phyloP scores from a whole-genome alignment of 2,329 filamentous ascomycete species.

The Xylogone sp. region DNA sequence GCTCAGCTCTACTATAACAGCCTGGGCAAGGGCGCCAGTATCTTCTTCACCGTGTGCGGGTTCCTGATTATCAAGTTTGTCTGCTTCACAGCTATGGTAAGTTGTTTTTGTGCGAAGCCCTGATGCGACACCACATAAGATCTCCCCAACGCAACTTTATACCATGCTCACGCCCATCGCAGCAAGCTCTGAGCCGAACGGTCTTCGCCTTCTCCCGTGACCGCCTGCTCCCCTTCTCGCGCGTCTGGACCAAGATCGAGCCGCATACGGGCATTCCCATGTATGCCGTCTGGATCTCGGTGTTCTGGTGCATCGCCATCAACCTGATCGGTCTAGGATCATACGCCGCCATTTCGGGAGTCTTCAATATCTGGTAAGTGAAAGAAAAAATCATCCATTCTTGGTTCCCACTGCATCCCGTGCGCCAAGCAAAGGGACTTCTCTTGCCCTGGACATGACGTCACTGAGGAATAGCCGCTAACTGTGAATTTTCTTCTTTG shows the following conservation, averaged over 20 bases:
- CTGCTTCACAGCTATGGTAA: constrained; percentile 48
- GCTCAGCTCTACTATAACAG: constrained; percentile 56
- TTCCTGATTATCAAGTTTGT: constrained; percentile 57
- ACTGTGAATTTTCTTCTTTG: neutral
- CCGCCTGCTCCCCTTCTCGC: constrained; percentile 42
- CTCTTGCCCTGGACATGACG: neutral
- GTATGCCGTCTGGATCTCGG: constrained; percentile 52
- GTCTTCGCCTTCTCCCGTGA: constrained; percentile 54
- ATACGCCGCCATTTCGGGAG: constrained; percentile 47
- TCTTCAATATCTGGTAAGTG: constrained; percentile 46
- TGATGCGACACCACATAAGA: neutral
- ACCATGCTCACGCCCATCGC: neutral
- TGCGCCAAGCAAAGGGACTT: neutral
- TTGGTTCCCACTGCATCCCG: neutral
- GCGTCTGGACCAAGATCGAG: constrained; percentile 46
- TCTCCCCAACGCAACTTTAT: neutral
- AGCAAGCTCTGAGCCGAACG: constrained; percentile 46
- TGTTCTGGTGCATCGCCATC: constrained; percentile 50
- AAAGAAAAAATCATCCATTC: neutral
- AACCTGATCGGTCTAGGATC: constrained; percentile 56
- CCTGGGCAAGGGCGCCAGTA: constrained; percentile 47
- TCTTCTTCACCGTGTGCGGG: constrained; percentile 52
- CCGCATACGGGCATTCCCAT: constrained; percentile 46
- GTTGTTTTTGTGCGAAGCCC: neutral
- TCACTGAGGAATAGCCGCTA: neutral